Base-by-base conservation (phyloP, 768 basidiomycete genomes). In the Lentinula raphanica region DNA sequence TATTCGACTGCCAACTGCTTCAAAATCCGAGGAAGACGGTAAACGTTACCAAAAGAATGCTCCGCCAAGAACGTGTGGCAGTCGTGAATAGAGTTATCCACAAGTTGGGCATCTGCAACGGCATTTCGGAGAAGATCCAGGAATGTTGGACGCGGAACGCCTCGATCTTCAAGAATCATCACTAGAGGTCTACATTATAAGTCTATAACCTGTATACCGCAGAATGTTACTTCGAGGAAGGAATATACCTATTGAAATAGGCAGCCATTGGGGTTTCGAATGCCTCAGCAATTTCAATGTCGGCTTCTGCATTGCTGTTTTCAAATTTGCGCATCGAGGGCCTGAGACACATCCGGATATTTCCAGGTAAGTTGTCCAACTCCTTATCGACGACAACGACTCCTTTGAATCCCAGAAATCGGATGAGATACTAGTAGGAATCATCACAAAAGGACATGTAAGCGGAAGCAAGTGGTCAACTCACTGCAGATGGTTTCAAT, bases 341-440 rank as follows among this genome's bases (percentile, higher is more conserved):
- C 32, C 92, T 76, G 8, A 92, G 66, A 28, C 86, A 78, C 87
- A 94, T 88, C 17, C 77, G 79, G 49, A 86, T 81, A 0, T 84
- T 84, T 42, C 69, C 62, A 15, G 73, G 63, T 17, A 71, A 62
- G 48, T 72, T 71, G 49, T 79, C 71, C 2, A 90, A 67, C 39
- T 78, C 68, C 50, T 70, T 69, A 63, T 94, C 91, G 11, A 93
- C 77, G 3, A 73, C 77, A 0, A 94, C 87, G 23, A 94, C 82
- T 0, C 92, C 93, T 69, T 94, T 94, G 70, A 78, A 91, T 19
- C 90, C 92, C 45, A 93, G 68, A 67, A 93, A 88, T 46, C 92
- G 84, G 49, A 93, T 92, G 72, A 90, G 90, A 67, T 85, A 88
- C 79, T 88, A 25, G n/a, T 44, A 25, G 32, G 59, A 53, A 5